These are phyloP conservation scores for Macaranga tanarius DNA, from an alignment of 441 rosid species.

Conservation along the genomic window DNA sequence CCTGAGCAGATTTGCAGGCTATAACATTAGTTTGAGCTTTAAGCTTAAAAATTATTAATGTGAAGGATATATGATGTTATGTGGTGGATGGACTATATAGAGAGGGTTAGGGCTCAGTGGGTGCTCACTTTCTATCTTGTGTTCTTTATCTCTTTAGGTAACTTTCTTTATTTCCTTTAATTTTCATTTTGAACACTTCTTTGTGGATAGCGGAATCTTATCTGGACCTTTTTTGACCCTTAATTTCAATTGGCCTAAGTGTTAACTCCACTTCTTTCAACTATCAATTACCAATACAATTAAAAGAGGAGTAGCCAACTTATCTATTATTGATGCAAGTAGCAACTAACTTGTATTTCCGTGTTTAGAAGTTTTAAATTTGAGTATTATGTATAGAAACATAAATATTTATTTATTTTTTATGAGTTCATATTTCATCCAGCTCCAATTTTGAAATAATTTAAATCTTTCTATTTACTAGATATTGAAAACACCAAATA, in stretches of 20 bases:
- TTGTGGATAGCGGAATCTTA: not conserved
- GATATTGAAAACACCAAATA: no score
- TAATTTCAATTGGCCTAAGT: constrained; percentile 6
- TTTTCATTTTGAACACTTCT: not conserved
- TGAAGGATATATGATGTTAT: not conserved
- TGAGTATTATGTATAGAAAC: no score
- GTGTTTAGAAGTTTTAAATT: no score
- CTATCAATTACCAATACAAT: not conserved
- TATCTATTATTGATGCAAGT: no score
- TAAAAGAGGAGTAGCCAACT: not conserved
- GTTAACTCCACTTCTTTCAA: not conserved
- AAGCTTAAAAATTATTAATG: no score
- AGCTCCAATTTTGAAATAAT: no score
- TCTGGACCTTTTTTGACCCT: constrained; percentile 3
- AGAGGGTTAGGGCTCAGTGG: not conserved
- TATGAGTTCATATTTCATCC: no score
- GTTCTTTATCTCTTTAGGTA: not conserved
- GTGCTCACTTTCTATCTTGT: not conserved
- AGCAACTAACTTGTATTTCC: no score
- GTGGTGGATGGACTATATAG: not conserved
- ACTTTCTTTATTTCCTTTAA: not conserved
- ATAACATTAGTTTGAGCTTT: no score
- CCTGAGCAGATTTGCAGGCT: no score
- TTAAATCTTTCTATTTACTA: no score
- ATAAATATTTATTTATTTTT: no score